A percentile compares a stretch with the other conserved stretches of the same genome.
phyloP scores from a whole-genome alignment of 345 rosid species.

The Streptanthus diversifolius region DNA sequence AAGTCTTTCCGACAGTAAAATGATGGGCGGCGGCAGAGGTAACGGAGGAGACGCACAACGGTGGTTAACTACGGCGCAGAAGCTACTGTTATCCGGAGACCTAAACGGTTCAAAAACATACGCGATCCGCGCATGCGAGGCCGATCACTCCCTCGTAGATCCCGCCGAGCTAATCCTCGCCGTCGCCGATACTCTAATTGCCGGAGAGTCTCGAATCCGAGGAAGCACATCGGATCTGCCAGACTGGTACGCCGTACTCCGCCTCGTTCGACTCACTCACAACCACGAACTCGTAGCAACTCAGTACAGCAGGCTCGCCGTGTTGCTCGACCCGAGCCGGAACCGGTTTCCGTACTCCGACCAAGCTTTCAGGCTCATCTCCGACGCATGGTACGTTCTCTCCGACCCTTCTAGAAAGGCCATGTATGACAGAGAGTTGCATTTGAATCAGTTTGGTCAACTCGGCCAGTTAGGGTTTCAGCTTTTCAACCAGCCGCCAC shows the following conservation, averaged over 20 bases:
- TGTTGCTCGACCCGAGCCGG: slow-evolving; percentile 54
- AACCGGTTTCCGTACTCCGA: slow-evolving; percentile 66
- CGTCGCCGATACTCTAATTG: slow-evolving; percentile 75
- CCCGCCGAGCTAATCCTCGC: slow-evolving; percentile 67
- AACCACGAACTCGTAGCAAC: slow-evolving; percentile 60
- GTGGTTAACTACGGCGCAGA: slow-evolving; percentile 70
- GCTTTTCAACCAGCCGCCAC: slow-evolving; percentile 28
- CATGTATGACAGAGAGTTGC: slow-evolving; percentile 64
- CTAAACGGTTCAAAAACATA: slow-evolving; percentile 66
- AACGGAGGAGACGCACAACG: slow-evolving; percentile 67
- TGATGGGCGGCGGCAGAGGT: slow-evolving; percentile 26
- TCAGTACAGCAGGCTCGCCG: slow-evolving; percentile 75
- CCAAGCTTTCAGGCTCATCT: slow-evolving; percentile 60
- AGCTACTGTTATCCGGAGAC: slow-evolving; percentile 64
- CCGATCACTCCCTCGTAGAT: slow-evolving; percentile 58
- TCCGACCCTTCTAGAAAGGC: slow-evolving; percentile 64
- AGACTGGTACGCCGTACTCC: slow-evolving; percentile 81
- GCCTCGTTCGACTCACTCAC: slow-evolving; percentile 58
- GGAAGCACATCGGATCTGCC: slow-evolving; percentile 30
- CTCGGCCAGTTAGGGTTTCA: slow-evolving; percentile 41
- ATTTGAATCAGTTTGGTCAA: slow-evolving; percentile 54
- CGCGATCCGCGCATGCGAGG: slow-evolving; percentile 81
- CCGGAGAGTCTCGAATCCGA: slow-evolving; percentile 46
- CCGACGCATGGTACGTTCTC: slow-evolving; percentile 78
- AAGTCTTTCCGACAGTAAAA: slow-evolving; percentile 12